phyloP scores from a whole-genome alignment of 345 rosid species.

The Aethionema arabicum region DNA sequence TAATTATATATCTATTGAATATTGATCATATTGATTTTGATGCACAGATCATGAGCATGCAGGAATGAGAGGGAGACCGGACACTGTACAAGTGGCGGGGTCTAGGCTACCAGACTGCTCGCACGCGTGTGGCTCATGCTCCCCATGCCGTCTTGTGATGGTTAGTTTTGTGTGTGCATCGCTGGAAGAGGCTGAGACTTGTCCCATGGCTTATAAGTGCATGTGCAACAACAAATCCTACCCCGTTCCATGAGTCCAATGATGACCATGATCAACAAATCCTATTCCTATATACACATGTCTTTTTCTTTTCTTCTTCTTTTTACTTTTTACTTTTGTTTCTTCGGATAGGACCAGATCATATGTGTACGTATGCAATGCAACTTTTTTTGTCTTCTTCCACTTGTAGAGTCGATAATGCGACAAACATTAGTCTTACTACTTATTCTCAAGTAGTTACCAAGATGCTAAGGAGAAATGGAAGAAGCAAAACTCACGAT shows the following conservation, averaged over 20 bases:
- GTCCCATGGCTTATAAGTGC: constrained; percentile 97
- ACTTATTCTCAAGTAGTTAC: too few species aligned
- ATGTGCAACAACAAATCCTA: constrained; percentile 84
- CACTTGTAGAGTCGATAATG: too few species aligned
- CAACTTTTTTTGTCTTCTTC: constrained; percentile 1
- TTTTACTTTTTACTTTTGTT: constrained; percentile 22
- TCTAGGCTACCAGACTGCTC: constrained; percentile 89
- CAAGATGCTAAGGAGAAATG: too few species aligned
- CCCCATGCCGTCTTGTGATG: constrained; percentile 86
- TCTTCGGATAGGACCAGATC: constrained; percentile 12
- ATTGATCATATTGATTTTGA: constrained; percentile 4
- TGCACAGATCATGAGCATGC: constrained; percentile 34
- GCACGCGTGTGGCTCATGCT: constrained; percentile 91
- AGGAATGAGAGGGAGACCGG: constrained; percentile 40
- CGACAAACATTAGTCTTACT: too few species aligned
- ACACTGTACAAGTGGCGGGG: constrained; percentile 73
- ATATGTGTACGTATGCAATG: constrained; percentile 21
- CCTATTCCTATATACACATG: neutral
- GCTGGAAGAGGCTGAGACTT: constrained; percentile 86
- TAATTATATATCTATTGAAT: constrained; percentile 8
- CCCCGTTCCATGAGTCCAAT: constrained; percentile 60
- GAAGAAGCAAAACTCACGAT: too few species aligned
- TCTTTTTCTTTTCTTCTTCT: constrained; percentile 21
- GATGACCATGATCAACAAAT: too few species aligned
- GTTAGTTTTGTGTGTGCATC: constrained; percentile 90